Evolutionary conservation across 2,329 filamentous ascomycete genomes (phyloP).

Genomic region (Cercospora berteroae): DNA sequence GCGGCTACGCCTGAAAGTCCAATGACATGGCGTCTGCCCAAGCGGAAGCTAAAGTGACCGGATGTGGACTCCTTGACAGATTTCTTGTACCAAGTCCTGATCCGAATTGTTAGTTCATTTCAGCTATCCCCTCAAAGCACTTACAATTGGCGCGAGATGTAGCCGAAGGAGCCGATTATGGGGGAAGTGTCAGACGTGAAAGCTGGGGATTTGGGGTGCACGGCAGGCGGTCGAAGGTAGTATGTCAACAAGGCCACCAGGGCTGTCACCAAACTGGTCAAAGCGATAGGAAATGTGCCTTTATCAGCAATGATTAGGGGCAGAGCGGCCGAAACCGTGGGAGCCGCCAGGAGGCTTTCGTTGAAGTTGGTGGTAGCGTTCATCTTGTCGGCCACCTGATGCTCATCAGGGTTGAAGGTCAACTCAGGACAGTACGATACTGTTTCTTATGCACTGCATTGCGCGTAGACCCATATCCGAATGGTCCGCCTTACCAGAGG

Average conservation of each 20-base stretch:
- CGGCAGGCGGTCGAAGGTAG: background rate
- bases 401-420: background rate
- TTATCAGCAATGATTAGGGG: background rate
- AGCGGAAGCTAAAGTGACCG: slow-evolving; percentile 19
- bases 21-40: slow-evolving; percentile 18
- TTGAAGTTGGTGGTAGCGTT: background rate
- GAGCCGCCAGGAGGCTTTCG: background rate
- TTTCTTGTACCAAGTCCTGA: background rate
- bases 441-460: background rate
- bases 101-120: background rate
- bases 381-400: background rate
- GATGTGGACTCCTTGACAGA: background rate
- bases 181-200: slow-evolving; percentile 16
- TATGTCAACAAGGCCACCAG: background rate
- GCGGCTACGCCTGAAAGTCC: slow-evolving; percentile 15
- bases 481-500: background rate
- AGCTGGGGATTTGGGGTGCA: slow-evolving; percentile 7
- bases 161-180: slow-evolving; percentile 14
- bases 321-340: background rate
- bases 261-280: background rate
- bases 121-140: background rate
- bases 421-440: background rate
- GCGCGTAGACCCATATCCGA: background rate
- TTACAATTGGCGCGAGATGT: background rate
- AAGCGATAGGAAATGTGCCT: background rate